A percentile compares a stretch with the other conserved stretches of the same genome.
These are phyloP conservation scores for Jaltomata sinuosa DNA, from an alignment of 257 asterid species.

Conservation along the genomic window DNA sequence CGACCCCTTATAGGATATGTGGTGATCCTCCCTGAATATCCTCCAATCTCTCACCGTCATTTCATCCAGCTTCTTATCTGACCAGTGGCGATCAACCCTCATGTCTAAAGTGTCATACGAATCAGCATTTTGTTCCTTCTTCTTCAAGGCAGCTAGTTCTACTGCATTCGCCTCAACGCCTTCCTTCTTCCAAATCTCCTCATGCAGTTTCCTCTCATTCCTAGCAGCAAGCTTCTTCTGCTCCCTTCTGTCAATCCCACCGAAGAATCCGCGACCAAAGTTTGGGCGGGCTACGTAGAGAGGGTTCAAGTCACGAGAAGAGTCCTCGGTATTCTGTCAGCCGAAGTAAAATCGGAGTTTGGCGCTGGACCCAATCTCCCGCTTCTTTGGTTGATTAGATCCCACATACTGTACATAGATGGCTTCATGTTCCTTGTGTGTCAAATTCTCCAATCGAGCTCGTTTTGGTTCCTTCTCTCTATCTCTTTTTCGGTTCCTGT, in stretches of 20 bases:
- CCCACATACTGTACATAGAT: constrained; percentile 31
- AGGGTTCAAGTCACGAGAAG: constrained; percentile 40
- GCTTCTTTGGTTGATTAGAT: constrained; percentile 44
- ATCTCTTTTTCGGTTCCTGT: constrained; percentile 16
- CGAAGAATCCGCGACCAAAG: constrained; percentile 41
- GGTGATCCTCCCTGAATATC: not conserved
- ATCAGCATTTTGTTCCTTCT: constrained; percentile 47
- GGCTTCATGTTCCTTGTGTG: constrained; percentile 35
- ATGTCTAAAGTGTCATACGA: constrained; percentile 37
- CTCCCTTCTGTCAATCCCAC: constrained; percentile 48
- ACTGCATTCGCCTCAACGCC: constrained; percentile 33
- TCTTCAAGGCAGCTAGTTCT: constrained; percentile 45
- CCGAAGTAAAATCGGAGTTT: constrained; percentile 39
- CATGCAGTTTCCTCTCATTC: constrained; percentile 31
- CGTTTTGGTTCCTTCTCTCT: constrained; percentile 25
- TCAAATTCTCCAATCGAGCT: constrained; percentile 34
- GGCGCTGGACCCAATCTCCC: constrained; percentile 20
- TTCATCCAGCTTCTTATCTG: constrained; percentile 21
- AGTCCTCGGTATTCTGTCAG: constrained; percentile 51
- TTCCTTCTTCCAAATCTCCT: constrained; percentile 34
- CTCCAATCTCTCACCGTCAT: not conserved
- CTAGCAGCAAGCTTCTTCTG: constrained; percentile 41
- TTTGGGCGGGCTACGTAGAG: constrained; percentile 35
- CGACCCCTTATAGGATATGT: constrained; percentile 33
- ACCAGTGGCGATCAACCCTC: constrained; percentile 54